phyloP scores from a whole-genome alignment of 2,329 filamentous ascomycete genomes.

The Microsporum audouinii region DNA sequence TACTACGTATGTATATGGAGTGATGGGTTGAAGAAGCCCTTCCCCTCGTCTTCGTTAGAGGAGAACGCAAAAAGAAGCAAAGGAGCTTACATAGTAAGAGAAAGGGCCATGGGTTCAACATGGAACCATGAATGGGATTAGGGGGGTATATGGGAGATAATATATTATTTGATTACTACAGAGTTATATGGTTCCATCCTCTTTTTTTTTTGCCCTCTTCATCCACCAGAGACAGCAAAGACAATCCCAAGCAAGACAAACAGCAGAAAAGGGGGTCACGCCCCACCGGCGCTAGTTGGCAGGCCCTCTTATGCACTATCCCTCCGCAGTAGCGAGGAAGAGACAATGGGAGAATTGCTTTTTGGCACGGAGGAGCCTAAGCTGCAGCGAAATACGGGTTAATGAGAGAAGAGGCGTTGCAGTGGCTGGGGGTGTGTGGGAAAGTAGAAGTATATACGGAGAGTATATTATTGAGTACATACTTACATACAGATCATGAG shows the following conservation, averaged over 20 bases:
- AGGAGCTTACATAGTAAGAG: too few relatives aligned
- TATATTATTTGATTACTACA: too few relatives aligned
- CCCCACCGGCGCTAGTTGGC: neutral
- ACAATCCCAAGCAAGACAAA: too few relatives aligned
- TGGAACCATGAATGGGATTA: too few relatives aligned
- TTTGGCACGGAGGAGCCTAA: neutral
- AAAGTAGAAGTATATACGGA: neutral
- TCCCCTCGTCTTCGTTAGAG: neutral
- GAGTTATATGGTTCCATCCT: too few relatives aligned
- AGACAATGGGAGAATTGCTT: neutral
- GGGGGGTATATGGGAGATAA: too few relatives aligned
- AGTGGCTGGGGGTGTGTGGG: neutral
- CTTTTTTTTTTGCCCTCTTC: too few relatives aligned
- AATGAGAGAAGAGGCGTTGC: neutral
- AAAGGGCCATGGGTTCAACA: too few relatives aligned
- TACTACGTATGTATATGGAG: too few relatives aligned
- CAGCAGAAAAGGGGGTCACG: neutral
- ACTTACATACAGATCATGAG: neutral
- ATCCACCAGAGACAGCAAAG: too few relatives aligned
- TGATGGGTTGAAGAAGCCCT: neutral
- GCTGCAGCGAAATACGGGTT: neutral
- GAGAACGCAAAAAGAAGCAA: too few relatives aligned
- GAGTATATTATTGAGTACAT: too few relatives aligned
- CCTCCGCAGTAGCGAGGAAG: slow-evolving; percentile 1
- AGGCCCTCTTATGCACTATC: neutral